Evolutionary conservation across 148 eudicot genomes (phyloP).

Genomic region (Fagopyrum homotropicum): DNA sequence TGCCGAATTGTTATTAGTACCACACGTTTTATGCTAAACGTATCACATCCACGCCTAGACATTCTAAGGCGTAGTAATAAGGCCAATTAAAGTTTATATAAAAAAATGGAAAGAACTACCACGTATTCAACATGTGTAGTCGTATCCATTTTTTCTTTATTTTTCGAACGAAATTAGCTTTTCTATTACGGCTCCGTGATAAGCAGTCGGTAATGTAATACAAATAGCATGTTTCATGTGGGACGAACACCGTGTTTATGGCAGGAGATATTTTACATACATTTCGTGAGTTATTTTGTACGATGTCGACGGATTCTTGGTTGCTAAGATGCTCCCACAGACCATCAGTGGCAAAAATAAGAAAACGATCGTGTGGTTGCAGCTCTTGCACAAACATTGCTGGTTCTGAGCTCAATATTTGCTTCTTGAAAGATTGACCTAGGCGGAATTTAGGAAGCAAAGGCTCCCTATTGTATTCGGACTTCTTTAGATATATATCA

Average conservation of each 20-base stretch:
- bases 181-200: too few species aligned
- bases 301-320: conserved; percentile 37
- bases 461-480: conserved; percentile 30
- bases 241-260: too few species aligned
- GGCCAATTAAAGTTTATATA: not conserved
- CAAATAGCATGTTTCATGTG: too few species aligned
- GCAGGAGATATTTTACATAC: conserved; percentile 15
- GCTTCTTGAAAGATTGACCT: conserved; percentile 25
- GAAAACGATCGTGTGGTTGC: conserved; percentile 30
- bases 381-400: conserved; percentile 25
- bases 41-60: too few species aligned
- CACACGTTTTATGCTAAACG: too few species aligned
- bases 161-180: too few species aligned
- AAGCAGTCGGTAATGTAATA: too few species aligned
- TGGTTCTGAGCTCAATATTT: conserved; percentile 32
- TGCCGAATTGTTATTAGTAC: too few species aligned
- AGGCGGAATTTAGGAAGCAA: conserved; percentile 26
- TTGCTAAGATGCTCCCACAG: conserved; percentile 42
- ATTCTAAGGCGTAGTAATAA: too few species aligned
- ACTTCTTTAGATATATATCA: conserved; percentile 30
- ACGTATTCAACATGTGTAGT: too few species aligned
- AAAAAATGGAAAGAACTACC: not conserved
- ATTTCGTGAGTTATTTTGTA: conserved; percentile 23
- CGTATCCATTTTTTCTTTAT: too few species aligned
- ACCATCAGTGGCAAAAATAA: conserved; percentile 38